Evolutionary conservation across 176 grass and related monocot species (phyloP).

Genomic region (Chrysopogon serrulatus): DNA sequence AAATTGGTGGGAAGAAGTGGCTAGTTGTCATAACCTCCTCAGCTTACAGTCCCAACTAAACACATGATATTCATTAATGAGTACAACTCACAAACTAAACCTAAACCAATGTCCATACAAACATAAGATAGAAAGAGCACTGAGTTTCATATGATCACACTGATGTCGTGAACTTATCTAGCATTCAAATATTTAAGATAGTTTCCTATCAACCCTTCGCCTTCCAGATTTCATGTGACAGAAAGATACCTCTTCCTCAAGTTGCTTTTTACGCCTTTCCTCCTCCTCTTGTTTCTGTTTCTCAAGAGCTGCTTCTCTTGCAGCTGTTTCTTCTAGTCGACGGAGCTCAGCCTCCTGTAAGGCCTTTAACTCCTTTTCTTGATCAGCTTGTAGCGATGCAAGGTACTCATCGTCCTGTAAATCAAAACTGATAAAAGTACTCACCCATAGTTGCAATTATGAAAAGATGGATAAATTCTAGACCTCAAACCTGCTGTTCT

Average conservation of each 20-base stretch:
- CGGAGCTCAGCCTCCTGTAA: conserved; percentile 62
- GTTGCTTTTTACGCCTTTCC: conserved; percentile 61
- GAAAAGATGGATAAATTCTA: not conserved
- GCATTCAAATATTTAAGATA: conserved; percentile 17
- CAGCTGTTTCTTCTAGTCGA: conserved; percentile 47
- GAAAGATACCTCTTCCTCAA: conserved; percentile 82
- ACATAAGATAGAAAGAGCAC: conserved; percentile 12
- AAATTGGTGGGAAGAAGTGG: conserved; percentile 1
- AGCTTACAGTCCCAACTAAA: not conserved
- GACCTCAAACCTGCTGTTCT: conserved; percentile 75
- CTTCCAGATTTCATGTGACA: conserved; percentile 13
- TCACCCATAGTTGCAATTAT: not conserved
- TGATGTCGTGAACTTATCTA: conserved; percentile 17
- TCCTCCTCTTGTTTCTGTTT: conserved; percentile 74
- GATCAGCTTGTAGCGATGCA: conserved; percentile 87
- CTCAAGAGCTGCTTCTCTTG: conserved; percentile 58
- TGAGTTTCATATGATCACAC: not conserved
- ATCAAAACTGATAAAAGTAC: conserved; percentile 16
- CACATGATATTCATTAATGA: not conserved
- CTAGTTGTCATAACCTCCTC: not conserved
- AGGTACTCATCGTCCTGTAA: conserved; percentile 95
- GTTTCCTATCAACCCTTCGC: conserved; percentile 14
- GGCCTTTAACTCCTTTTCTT: conserved; percentile 89
- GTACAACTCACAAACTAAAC: not conserved
- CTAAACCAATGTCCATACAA: not conserved